These are phyloP conservation scores for Yarrowia galli DNA, from an alignment of 1,139 yeast species.

Conservation along the genomic window DNA sequence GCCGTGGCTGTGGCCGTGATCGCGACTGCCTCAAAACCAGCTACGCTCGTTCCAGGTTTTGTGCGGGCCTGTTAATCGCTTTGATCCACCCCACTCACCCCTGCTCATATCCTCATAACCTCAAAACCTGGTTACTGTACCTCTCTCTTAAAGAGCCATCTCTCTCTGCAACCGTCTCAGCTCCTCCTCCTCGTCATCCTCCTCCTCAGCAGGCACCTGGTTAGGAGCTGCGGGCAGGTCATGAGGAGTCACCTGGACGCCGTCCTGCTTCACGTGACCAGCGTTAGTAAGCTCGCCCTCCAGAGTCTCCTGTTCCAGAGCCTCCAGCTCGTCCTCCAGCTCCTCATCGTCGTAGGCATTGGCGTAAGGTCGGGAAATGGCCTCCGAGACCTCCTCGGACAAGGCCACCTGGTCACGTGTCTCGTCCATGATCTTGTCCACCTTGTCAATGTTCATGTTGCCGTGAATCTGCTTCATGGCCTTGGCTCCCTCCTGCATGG, in stretches of 20 bases:
- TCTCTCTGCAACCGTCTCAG: slow-evolving; percentile 89
- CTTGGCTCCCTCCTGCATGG: slow-evolving; percentile 96
- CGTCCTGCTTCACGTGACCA: slow-evolving; percentile 44
- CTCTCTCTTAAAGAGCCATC: slow-evolving; percentile 75
- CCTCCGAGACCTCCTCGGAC: slow-evolving; percentile 94
- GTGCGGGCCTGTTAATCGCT: not conserved
- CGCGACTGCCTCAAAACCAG: too few species aligned
- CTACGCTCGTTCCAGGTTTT: not conserved
- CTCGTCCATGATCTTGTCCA: slow-evolving; percentile 98
- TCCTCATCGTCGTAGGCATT: slow-evolving; percentile 80
- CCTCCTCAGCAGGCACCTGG: slow-evolving; percentile 54
- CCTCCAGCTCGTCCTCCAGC: slow-evolving; percentile 92
- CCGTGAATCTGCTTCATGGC: slow-evolving; percentile 98
- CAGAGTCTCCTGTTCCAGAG: slow-evolving; percentile 80
- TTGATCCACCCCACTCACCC: not conserved
- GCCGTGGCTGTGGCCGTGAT: too few species aligned
- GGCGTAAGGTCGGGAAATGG: slow-evolving; percentile 91
- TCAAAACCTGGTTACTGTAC: not conserved
- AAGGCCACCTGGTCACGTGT: slow-evolving; percentile 95
- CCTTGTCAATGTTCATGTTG: slow-evolving; percentile 93
- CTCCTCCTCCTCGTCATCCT: slow-evolving; percentile 91
- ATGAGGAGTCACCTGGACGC: slow-evolving; percentile 49
- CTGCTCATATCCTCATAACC: not conserved
- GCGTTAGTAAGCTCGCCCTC: slow-evolving; percentile 64
- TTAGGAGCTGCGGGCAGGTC: slow-evolving; percentile 52